Conservation (phyloP, 2,329 filamentous ascomycete genomes). For the Fusarium sp. region DNA sequence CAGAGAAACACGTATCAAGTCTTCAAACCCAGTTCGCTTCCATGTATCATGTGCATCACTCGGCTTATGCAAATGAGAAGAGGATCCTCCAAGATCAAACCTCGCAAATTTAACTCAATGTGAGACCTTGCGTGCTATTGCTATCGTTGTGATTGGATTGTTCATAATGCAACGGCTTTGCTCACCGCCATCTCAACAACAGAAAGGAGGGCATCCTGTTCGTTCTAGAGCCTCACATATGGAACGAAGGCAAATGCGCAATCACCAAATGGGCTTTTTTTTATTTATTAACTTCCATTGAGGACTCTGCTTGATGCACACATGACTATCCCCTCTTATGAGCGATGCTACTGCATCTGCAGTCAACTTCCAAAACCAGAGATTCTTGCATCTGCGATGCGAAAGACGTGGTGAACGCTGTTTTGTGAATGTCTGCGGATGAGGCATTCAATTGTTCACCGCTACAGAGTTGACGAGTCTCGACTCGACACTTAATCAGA, state of each 20-base stretch:
- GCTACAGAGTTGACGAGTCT: constrained; percentile 15
- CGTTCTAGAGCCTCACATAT: constrained; percentile 21
- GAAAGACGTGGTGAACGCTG: constrained; percentile 21
- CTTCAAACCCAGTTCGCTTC: neutral
- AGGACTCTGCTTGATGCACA: constrained; percentile 9
- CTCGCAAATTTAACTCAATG: constrained; percentile 6
- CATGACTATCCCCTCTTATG: neutral
- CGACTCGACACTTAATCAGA: neutral
- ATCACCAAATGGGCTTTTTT: constrained; percentile 13
- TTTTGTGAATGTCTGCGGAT: constrained; percentile 1
- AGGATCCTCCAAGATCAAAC: constrained; percentile 2
- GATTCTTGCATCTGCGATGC: constrained; percentile 23
- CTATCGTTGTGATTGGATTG: constrained; percentile 11
- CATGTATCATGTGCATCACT: constrained; percentile 22
- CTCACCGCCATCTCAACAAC: constrained; percentile 39
- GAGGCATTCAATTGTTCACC: constrained; percentile 17
- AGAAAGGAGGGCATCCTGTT: constrained; percentile 35
- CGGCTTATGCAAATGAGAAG: constrained; percentile 18
- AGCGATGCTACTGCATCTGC: constrained; percentile 19
- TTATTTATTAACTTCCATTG: neutral
- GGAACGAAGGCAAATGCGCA: constrained; percentile 5
- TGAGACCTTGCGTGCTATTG: constrained; percentile 33
- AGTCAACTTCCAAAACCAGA: constrained; percentile 30
- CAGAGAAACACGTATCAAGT: neutral
- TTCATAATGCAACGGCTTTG: constrained; percentile 5